A percentile compares a stretch with the other conserved stretches of the same genome.
phyloP scores from a whole-genome alignment of 768 basidiomycete genomes.

The Phaffia tasmanica region DNA sequence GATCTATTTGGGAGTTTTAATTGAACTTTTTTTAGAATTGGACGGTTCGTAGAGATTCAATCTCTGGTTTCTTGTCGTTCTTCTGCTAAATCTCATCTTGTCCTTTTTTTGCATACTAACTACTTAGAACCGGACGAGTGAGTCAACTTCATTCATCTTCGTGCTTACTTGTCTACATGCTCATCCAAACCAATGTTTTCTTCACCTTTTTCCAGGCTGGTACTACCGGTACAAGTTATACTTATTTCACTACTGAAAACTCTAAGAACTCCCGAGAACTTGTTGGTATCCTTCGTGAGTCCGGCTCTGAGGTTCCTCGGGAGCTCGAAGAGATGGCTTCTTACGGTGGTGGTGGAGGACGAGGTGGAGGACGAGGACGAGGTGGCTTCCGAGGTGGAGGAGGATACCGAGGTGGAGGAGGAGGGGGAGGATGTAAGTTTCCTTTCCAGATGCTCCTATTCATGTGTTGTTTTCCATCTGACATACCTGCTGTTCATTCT shows the following conservation, averaged over 20 bases:
- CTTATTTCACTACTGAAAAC: conserved; percentile 48
- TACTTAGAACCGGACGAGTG: too few relatives aligned
- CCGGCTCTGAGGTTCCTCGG: conserved; percentile 71
- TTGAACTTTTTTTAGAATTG: too few relatives aligned
- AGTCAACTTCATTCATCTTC: too few relatives aligned
- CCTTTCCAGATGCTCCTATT: background rate
- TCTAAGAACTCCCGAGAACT: conserved; percentile 89
- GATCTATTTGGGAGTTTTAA: too few relatives aligned
- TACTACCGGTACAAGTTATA: conserved; percentile 72
- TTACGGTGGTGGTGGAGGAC: conserved; percentile 68
- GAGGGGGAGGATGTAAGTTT: conserved; percentile 31
- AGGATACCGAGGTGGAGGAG: conserved; percentile 43
- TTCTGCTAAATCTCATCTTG: too few relatives aligned
- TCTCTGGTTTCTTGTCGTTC: too few relatives aligned
- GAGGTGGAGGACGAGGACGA: conserved; percentile 21
- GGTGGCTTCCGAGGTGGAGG: conserved; percentile 44
- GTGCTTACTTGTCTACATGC: too few relatives aligned
- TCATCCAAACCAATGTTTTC: too few relatives aligned
- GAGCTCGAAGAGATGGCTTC: conserved; percentile 87
- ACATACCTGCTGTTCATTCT: conserved; percentile 26
- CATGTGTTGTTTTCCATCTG: background rate
- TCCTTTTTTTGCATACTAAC: too few relatives aligned
- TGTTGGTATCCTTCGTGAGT: conserved; percentile 70
- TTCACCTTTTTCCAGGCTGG: conserved; percentile 48
- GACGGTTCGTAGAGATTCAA: too few relatives aligned